Conservation (phyloP, 2,329 filamentous ascomycete genomes). For the Cercospora citrullina region DNA sequence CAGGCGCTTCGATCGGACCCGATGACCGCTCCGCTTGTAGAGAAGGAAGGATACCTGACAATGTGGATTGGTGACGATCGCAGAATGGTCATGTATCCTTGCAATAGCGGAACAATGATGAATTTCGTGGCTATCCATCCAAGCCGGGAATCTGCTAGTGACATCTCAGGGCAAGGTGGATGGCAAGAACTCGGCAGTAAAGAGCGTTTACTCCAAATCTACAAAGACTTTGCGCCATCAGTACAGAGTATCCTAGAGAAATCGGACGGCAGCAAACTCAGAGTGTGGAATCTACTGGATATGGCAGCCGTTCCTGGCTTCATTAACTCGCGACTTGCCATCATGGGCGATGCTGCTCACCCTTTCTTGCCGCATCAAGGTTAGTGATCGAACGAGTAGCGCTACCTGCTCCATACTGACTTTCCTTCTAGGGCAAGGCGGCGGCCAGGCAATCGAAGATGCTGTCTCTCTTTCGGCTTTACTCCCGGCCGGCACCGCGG, state of each 20-base stretch:
- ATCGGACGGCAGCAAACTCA: conserved; percentile 45
- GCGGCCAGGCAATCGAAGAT: conserved; percentile 66
- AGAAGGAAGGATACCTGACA: conserved; percentile 40
- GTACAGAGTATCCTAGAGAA: conserved; percentile 42
- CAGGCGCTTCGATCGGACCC: conserved; percentile 46
- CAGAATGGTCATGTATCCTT: conserved; percentile 51
- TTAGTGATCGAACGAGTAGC: too few relatives aligned
- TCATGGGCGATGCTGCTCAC: conserved; percentile 68
- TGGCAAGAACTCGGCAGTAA: conserved; percentile 44
- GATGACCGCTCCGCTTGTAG: conserved; percentile 43
- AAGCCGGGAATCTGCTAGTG: conserved; percentile 32
- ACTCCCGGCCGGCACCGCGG: conserved; percentile 42
- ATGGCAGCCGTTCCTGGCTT: conserved; percentile 61
- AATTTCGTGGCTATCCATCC: conserved; percentile 50
- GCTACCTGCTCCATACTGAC: too few relatives aligned
- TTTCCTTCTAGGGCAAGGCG: conserved; percentile 58
- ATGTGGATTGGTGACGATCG: conserved; percentile 49
- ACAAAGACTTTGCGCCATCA: conserved; percentile 40
- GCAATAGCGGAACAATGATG: conserved; percentile 47
- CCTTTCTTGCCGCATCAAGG: conserved; percentile 58
- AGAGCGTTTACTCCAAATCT: conserved; percentile 43
- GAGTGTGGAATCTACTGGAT: conserved; percentile 62
- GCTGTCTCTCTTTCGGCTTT: conserved; percentile 59
- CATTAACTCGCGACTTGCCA: conserved; percentile 55
- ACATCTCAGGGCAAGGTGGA: conserved; percentile 17